Conservation (phyloP, 2,329 filamentous ascomycete genomes). For the Akanthomyces dipterigenus region DNA sequence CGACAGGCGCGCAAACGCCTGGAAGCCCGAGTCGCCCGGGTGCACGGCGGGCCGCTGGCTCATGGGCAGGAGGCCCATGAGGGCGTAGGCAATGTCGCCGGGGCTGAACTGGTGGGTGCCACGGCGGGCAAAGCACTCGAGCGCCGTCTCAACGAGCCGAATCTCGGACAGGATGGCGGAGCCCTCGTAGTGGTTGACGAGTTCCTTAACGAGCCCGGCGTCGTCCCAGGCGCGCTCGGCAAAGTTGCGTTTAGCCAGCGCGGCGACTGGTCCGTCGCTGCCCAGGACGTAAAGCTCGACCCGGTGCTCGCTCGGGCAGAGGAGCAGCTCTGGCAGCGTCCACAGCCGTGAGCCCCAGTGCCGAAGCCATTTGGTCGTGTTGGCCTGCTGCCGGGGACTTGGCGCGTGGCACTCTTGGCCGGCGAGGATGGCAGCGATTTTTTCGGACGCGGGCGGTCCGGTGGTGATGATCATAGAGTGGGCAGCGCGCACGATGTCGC, state of each 20-base stretch:
- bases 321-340: constrained; percentile 35
- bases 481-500: constrained; percentile 37
- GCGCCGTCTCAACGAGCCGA: constrained; percentile 29
- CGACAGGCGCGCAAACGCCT: constrained; percentile 40
- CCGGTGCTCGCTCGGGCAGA: constrained; percentile 17
- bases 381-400: not conserved
- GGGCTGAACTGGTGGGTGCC: constrained; percentile 28
- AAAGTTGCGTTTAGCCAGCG: constrained; percentile 33
- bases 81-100: constrained; percentile 37
- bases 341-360: constrained; percentile 39
- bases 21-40: constrained; percentile 33
- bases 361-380: constrained; percentile 20
- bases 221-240: constrained; percentile 34
- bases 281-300: constrained; percentile 15
- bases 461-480: constrained; percentile 35
- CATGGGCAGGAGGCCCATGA: constrained; percentile 36
- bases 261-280: constrained; percentile 6
- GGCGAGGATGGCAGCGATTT: constrained; percentile 15
- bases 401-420: constrained; percentile 21
- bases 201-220: constrained; percentile 28
- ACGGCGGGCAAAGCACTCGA: constrained; percentile 30
- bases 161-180: constrained; percentile 32
- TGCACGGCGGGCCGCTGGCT: constrained; percentile 32
- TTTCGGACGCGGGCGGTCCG: constrained; percentile 17
- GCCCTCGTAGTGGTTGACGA: constrained; percentile 40